phyloP scores from a whole-genome alignment of 495 filamentous ascomycete species.

The Ramalina peruviana region DNA sequence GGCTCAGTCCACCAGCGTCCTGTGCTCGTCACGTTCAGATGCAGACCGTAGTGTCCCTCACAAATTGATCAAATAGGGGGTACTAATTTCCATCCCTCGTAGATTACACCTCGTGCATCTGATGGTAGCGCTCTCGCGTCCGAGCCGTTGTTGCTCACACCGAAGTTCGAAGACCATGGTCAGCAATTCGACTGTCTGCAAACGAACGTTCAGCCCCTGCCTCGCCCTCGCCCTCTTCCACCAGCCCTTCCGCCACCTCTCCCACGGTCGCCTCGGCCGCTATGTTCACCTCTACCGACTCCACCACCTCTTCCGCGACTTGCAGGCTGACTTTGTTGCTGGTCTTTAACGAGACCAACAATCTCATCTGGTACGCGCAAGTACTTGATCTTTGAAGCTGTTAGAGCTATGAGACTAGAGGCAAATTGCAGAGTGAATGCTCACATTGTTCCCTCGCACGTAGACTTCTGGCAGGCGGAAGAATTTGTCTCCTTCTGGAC shows the following conservation, averaged over 20 bases:
- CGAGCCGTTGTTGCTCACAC: too few relatives aligned
- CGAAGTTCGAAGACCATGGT: too few relatives aligned
- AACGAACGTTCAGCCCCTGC: slow-evolving; percentile 24
- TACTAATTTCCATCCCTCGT: too few relatives aligned
- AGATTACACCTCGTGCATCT: too few relatives aligned
- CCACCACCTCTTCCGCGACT: slow-evolving; percentile 55
- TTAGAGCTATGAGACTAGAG: neutral
- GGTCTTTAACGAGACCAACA: slow-evolving; percentile 83
- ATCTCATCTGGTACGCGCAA: slow-evolving; percentile 91
- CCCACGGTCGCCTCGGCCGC: slow-evolving; percentile 40
- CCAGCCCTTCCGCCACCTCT: slow-evolving; percentile 32
- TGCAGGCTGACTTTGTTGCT: slow-evolving; percentile 61
- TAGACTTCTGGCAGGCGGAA: slow-evolving; percentile 85
- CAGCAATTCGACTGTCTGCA: too few relatives aligned
- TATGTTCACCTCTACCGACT: slow-evolving; percentile 47
- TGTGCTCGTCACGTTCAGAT: too few relatives aligned
- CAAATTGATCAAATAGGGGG: too few relatives aligned
- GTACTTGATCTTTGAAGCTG: slow-evolving; percentile 74
- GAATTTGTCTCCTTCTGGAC: slow-evolving; percentile 87
- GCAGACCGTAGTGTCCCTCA: too few relatives aligned
- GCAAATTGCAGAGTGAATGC: slow-evolving; percentile 12
- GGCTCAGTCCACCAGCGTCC: too few relatives aligned
- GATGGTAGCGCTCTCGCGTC: too few relatives aligned
- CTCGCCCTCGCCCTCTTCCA: slow-evolving; percentile 39
- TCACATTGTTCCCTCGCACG: slow-evolving; percentile 89